Conservation (phyloP, 805 yeast species). For the Tetrapisispora taiwanensis region DNA sequence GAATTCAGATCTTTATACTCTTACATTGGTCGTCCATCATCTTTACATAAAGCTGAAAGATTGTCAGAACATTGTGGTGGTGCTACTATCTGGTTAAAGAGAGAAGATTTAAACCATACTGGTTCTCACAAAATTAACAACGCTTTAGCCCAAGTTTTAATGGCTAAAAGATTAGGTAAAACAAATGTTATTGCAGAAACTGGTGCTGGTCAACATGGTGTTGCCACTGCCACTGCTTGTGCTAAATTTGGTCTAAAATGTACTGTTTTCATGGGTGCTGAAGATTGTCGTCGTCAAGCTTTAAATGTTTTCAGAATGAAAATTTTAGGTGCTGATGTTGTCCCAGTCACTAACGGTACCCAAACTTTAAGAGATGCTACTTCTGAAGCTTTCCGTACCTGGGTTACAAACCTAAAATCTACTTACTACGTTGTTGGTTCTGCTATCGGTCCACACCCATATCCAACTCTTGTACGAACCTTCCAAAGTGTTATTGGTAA, state of each 20-base stretch:
- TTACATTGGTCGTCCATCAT: slow-evolving; percentile 94
- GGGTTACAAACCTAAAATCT: slow-evolving; percentile 80
- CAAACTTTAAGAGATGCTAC: slow-evolving; percentile 96
- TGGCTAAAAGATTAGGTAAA: slow-evolving; percentile 74
- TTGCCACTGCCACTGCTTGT: slow-evolving; percentile 86
- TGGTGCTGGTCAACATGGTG: slow-evolving; percentile 93
- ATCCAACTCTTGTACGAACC: slow-evolving; percentile 94
- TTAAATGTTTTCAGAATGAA: slow-evolving; percentile 95
- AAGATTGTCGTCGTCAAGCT: slow-evolving; percentile 97
- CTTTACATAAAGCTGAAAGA: slow-evolving; percentile 83
- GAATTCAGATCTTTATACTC: slow-evolving; percentile 77
- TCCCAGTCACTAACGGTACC: slow-evolving; percentile 91
- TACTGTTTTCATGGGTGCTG: slow-evolving; percentile 97
- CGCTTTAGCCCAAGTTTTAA: slow-evolving; percentile 70
- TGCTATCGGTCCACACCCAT: slow-evolving; percentile 98
- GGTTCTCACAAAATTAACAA: slow-evolving; percentile 84
- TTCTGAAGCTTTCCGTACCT: slow-evolving; percentile 87
- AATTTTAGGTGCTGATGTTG: slow-evolving; percentile 89
- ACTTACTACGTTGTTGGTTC: slow-evolving; percentile 97
- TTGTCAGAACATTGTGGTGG: slow-evolving; percentile 88
- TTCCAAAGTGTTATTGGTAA: slow-evolving; percentile 96
- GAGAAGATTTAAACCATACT: slow-evolving; percentile 90
- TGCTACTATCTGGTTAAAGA: slow-evolving; percentile 91
- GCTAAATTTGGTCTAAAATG: slow-evolving; percentile 90
- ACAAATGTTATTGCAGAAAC: slow-evolving; percentile 75